Percentiles rank a stretch among this genome's conserved stretches.
These are phyloP conservation scores for Lachnellula occidentalis DNA, from an alignment of 2,329 filamentous ascomycete species.

Conservation along the genomic window DNA sequence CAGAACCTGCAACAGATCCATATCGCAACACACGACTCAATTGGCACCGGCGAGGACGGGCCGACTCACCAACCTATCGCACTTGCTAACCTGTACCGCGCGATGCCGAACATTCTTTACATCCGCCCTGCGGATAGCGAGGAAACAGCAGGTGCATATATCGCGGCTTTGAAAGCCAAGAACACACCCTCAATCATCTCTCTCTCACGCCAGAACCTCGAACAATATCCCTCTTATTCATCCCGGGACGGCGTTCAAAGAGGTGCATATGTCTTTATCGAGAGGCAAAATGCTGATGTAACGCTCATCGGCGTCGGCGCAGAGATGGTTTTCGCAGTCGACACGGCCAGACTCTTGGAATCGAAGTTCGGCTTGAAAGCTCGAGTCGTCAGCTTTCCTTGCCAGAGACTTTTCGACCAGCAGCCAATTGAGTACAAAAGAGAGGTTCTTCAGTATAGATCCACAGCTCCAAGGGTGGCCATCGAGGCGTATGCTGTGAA, in stretches of 20 bases:
- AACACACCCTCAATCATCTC: slow-evolving; percentile 44
- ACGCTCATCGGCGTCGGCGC: slow-evolving; percentile 38
- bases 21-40: slow-evolving; percentile 55
- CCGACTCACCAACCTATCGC: slow-evolving; percentile 59
- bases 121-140: slow-evolving; percentile 55
- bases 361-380: slow-evolving; percentile 34
- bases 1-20: slow-evolving; percentile 52
- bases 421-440: slow-evolving; percentile 42
- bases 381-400: slow-evolving; percentile 41
- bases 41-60: slow-evolving; percentile 55
- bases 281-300: slow-evolving; percentile 40
- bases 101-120: slow-evolving; percentile 58
- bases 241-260: slow-evolving; percentile 37
- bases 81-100: slow-evolving; percentile 50
- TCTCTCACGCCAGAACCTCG: slow-evolving; percentile 40
- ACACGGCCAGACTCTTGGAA: slow-evolving; percentile 35
- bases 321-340: slow-evolving; percentile 38
- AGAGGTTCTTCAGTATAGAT: slow-evolving; percentile 38
- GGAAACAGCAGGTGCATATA: slow-evolving; percentile 51
- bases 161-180: slow-evolving; percentile 39
- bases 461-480: slow-evolving; percentile 45
- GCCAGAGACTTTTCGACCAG: slow-evolving; percentile 39
- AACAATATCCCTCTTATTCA: slow-evolving; percentile 36
- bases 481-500: slow-evolving; percentile 55
- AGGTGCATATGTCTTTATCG: slow-evolving; percentile 43